Evolutionary conservation across 306 rosid genomes (phyloP).

Genomic region (Lathyrus sativus): DNA sequence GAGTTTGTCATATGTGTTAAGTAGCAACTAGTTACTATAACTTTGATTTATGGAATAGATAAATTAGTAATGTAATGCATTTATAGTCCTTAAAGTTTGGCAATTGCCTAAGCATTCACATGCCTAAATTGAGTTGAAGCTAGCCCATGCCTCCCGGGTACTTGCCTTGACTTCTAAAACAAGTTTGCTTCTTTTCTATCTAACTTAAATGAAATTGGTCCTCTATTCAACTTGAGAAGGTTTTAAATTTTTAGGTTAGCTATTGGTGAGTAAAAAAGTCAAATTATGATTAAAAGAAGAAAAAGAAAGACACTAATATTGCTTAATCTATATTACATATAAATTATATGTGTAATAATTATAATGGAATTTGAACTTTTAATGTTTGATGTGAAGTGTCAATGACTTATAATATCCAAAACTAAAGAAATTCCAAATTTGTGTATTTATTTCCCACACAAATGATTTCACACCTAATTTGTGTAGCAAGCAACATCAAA

Average conservation of each 20-base stretch:
- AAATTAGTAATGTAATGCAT: conserved; percentile 17
- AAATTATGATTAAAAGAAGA: conserved; percentile 2
- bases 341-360: neutral
- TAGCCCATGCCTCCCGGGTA: conserved; percentile 20
- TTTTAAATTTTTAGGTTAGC: conserved; percentile 18
- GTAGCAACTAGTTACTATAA: conserved; percentile 1
- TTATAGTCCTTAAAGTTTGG: conserved; percentile 39
- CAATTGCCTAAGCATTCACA: conserved; percentile 34
- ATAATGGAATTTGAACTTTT: conserved; percentile 17
- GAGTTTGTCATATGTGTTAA: neutral
- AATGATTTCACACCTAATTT: neutral
- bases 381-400: conserved; percentile 39
- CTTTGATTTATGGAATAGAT: conserved; percentile 7
- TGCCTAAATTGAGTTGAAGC: conserved; percentile 41
- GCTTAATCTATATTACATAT: conserved; percentile 8
- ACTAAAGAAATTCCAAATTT: neutral
- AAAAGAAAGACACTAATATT: neutral
- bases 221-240: conserved; percentile 38
- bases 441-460: neutral
- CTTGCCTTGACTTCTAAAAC: conserved; percentile 41
- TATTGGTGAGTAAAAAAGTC: neutral
- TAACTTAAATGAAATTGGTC: conserved; percentile 35
- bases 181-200: conserved; percentile 37
- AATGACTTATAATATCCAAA: neutral
- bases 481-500: neutral